Conservation (phyloP, 2,329 filamentous ascomycete species). For the Diaporthe nobilis region DNA sequence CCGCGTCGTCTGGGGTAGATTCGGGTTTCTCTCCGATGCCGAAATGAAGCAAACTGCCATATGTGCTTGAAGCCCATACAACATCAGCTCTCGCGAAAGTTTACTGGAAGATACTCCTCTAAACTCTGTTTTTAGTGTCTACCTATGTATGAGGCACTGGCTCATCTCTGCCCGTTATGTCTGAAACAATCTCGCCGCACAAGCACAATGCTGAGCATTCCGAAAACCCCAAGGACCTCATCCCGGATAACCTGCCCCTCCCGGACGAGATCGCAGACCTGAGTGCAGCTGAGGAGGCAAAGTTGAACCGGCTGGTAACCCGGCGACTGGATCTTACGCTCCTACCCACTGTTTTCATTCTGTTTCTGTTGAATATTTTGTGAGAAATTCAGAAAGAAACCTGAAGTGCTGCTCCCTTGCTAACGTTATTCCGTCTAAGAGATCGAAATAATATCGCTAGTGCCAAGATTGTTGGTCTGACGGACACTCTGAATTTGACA, state of each 20-base stretch:
- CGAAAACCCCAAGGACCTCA: background rate
- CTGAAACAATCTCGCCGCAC: background rate
- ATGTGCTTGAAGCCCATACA: background rate
- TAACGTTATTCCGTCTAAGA: background rate
- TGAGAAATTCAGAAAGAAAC: background rate
- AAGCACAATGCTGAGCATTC: background rate
- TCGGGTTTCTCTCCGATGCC: conserved; percentile 10
- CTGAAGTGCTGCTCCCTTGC: background rate
- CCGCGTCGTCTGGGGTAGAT: conserved; percentile 1
- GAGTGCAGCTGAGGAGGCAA: background rate
- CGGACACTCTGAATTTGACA: background rate
- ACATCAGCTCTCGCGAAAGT: background rate
- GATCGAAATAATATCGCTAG: conserved; percentile 15
- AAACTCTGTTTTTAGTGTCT: background rate
- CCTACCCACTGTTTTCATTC: background rate
- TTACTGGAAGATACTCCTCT: background rate
- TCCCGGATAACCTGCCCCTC: conserved; percentile 1
- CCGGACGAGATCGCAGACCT: conserved; percentile 16
- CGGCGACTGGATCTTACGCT: background rate
- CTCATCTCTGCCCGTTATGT: background rate
- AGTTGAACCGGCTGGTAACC: conserved; percentile 3
- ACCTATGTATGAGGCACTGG: background rate
- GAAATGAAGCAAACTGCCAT: background rate
- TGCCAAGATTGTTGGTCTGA: conserved; percentile 16
- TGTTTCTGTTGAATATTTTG: conserved; percentile 15